phyloP scores from a whole-genome alignment of 2,329 filamentous ascomycete species.

The Aureobasidium sp. region DNA sequence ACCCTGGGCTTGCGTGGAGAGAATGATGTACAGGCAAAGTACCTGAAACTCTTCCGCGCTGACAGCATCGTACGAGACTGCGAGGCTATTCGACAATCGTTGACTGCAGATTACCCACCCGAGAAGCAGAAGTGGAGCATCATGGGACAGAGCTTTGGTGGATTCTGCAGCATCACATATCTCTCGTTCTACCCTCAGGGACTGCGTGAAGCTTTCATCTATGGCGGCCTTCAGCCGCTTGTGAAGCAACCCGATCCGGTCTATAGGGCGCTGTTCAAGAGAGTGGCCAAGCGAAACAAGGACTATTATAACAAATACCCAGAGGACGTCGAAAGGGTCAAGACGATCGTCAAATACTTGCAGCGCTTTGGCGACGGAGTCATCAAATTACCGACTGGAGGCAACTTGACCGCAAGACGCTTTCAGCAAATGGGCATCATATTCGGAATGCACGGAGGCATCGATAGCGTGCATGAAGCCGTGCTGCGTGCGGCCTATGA shows the following conservation, averaged over 20 bases:
- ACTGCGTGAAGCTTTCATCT: constrained; percentile 72
- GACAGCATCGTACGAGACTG: constrained; percentile 86
- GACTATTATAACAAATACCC: constrained; percentile 82
- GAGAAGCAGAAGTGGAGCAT: constrained; percentile 75
- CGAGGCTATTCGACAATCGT: constrained; percentile 71
- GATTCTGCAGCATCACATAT: constrained; percentile 79
- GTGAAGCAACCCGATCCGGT: constrained; percentile 65
- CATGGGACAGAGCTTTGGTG: constrained; percentile 87
- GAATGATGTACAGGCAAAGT: constrained; percentile 64
- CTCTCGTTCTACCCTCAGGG: constrained; percentile 72
- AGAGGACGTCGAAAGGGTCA: constrained; percentile 65
- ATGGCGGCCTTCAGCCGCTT: constrained; percentile 75
- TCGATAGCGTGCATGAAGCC: constrained; percentile 67
- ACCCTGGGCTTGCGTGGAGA: constrained; percentile 60
- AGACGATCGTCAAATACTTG: constrained; percentile 60
- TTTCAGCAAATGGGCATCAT: constrained; percentile 71
- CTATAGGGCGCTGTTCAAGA: constrained; percentile 64
- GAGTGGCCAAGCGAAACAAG: constrained; percentile 63
- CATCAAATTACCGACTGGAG: constrained; percentile 64
- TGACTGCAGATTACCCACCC: constrained; percentile 60
- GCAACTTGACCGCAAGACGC: constrained; percentile 62
- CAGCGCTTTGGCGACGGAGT: constrained; percentile 47
- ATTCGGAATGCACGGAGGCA: constrained; percentile 72
- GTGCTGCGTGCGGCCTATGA: constrained; percentile 66
- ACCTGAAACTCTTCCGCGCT: constrained; percentile 77